These are phyloP conservation scores for Verticillium klebahnii DNA, from an alignment of 2,329 filamentous ascomycete genomes.

Conservation along the genomic window DNA sequence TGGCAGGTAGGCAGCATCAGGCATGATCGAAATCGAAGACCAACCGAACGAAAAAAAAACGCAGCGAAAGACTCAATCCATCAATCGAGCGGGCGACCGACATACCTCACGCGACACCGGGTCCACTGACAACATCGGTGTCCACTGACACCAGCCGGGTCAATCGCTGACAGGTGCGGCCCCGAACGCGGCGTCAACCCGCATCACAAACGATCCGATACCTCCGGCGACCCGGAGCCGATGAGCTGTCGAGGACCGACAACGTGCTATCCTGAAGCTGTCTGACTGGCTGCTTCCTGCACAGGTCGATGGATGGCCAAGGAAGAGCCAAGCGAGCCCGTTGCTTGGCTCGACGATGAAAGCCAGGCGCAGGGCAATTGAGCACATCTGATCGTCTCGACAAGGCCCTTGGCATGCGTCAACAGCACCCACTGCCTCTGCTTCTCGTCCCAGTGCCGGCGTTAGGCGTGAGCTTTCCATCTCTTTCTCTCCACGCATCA, in stretches of 20 bases:
- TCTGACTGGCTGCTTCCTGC: background rate
- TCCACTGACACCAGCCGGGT: background rate
- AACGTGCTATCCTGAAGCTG: background rate
- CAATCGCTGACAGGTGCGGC: background rate
- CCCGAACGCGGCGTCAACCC: background rate
- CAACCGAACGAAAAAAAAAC: too few species aligned
- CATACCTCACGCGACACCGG: too few species aligned
- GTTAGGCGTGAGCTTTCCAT: background rate
- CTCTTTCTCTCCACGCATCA: background rate
- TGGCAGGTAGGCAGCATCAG: too few species aligned
- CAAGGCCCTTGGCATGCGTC: background rate
- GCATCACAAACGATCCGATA: background rate
- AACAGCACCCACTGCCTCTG: background rate
- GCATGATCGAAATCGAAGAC: too few species aligned
- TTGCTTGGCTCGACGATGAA: background rate
- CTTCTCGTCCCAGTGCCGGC: background rate
- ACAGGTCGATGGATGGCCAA: background rate
- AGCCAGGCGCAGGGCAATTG: background rate
- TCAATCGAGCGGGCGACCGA: too few species aligned
- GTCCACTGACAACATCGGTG: background rate
- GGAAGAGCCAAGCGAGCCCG: background rate
- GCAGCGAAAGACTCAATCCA: too few species aligned
- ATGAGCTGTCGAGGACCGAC: background rate
- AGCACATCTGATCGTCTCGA: background rate
- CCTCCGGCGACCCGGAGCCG: background rate